Conservation (phyloP, 75 land plant genomes). For the Cryptomeria japonica region DNA sequence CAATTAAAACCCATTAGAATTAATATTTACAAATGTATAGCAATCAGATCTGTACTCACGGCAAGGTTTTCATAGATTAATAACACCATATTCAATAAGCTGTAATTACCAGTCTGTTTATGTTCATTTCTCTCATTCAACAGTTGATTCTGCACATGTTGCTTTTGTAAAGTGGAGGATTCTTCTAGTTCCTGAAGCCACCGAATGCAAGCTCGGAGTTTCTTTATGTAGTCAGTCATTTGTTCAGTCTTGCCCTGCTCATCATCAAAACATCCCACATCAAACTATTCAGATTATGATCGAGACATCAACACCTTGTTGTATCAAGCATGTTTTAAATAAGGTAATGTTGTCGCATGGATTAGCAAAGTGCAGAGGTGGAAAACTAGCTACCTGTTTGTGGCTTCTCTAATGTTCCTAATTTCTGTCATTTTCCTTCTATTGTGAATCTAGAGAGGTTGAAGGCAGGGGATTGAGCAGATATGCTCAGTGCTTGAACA, state of each 20-base stretch:
- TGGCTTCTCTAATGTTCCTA: not conserved
- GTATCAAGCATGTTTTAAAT: not conserved
- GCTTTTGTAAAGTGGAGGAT: constrained; percentile 44
- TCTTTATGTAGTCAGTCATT: constrained; percentile 82
- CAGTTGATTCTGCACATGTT: constrained; percentile 36
- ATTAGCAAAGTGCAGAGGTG: not conserved
- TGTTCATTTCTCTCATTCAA: constrained; percentile 2
- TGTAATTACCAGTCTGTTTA: not conserved
- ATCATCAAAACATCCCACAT: not conserved
- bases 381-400: not conserved
- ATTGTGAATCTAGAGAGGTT: not conserved
- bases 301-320: not conserved
- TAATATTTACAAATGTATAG: not conserved
- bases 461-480: not conserved
- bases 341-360: not conserved
- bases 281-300: not conserved
- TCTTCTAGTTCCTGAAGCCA: constrained; percentile 73
- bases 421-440: not conserved
- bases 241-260: constrained; percentile 81
- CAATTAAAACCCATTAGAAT: not conserved
- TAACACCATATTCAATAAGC: not conserved
- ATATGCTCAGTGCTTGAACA: not conserved
- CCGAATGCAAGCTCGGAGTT: constrained; percentile 75
- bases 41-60: not conserved
- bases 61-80: not conserved